Evolutionary conservation across 306 rosid species (phyloP).

Genomic region (Cucumis hystrix): DNA sequence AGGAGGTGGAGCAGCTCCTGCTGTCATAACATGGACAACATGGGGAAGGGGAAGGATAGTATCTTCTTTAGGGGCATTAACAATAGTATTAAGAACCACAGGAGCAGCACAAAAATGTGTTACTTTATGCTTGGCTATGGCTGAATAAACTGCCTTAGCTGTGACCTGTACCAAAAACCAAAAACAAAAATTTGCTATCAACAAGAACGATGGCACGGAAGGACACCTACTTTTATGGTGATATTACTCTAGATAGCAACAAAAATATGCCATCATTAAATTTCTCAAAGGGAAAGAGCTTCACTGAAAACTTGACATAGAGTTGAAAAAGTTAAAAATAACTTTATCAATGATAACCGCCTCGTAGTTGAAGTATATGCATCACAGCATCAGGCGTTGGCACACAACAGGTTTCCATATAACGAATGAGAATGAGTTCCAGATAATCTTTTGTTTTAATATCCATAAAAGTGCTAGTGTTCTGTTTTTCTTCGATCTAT

Average conservation of each 20-base stretch:
- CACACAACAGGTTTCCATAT: background rate
- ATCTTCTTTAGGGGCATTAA: conserved; percentile 56
- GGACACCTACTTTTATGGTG: background rate
- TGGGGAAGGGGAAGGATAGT: conserved; percentile 83
- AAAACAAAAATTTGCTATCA: background rate
- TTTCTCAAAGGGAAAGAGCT: background rate
- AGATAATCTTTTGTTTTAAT: background rate
- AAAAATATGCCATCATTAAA: background rate
- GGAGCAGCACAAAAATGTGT: conserved; percentile 97
- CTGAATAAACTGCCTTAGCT: conserved; percentile 59
- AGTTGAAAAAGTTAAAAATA: background rate
- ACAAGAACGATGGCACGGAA: background rate
- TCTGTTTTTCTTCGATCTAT: background rate
- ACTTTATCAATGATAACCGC: background rate
- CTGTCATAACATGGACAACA: conserved; percentile 63
- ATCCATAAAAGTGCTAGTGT: background rate
- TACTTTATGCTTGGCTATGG: conserved; percentile 57
- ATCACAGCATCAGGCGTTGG: background rate
- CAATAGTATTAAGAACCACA: conserved; percentile 71
- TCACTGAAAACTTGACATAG: background rate
- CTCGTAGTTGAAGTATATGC: background rate
- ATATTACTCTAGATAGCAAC: background rate
- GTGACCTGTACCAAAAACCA: conserved; percentile 34
- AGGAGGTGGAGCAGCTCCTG: conserved; percentile 96
- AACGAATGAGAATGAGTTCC: background rate